Conservation (phyloP, 371 early-diverging fungal genomes). For the Amoeboaphelidium protococcarum region DNA sequence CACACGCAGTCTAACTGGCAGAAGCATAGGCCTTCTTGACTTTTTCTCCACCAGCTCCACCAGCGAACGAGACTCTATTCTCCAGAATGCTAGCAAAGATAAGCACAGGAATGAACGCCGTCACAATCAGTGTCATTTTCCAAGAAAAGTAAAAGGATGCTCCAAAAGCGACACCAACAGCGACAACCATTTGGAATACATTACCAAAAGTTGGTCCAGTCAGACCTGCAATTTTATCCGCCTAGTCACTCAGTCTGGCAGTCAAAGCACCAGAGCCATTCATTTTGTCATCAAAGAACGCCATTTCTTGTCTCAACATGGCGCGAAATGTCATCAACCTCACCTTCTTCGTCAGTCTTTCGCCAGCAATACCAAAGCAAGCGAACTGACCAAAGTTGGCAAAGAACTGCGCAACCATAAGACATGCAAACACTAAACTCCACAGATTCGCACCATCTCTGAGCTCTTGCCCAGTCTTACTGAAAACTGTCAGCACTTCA, state of each 20-base stretch:
- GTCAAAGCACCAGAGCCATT: constrained; percentile 1
- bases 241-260: background rate
- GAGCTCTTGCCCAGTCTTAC: constrained; percentile 1
- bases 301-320: constrained; percentile 1
- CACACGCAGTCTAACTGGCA: constrained; percentile 9
- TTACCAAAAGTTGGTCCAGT: constrained; percentile 1
- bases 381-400: constrained; percentile 6
- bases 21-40: constrained; percentile 5
- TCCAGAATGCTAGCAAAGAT: constrained; percentile 13
- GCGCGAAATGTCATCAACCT: background rate
- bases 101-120: constrained; percentile 23
- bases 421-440: constrained; percentile 8
- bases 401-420: constrained; percentile 6
- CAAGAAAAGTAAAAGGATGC: background rate
- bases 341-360: constrained; percentile 4
- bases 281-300: background rate
- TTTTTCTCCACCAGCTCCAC: background rate
- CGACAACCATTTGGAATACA: background rate
- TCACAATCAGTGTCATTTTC: constrained; percentile 11
- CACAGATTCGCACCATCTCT: constrained; percentile 5
- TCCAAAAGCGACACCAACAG: background rate
- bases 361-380: constrained; percentile 8
- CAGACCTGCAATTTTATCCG: background rate
- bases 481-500: constrained; percentile 5
- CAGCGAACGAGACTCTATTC: constrained; percentile 7